These are phyloP conservation scores for Rauvolfia tetraphylla DNA, from an alignment of 257 asterid species.

Conservation along the genomic window DNA sequence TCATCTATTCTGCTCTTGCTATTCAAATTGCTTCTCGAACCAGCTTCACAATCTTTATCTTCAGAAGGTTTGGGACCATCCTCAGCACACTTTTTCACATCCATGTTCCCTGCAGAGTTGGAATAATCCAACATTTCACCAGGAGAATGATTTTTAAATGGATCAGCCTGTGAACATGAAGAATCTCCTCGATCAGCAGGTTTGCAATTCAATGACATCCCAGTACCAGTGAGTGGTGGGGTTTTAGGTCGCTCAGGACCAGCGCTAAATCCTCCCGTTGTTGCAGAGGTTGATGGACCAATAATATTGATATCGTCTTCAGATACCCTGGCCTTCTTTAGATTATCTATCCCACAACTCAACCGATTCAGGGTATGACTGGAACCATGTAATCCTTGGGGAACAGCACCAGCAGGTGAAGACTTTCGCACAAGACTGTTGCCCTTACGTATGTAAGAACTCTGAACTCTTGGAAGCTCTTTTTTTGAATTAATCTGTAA, in stretches of 20 bases:
- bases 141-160: constrained; percentile 27
- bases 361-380: constrained; percentile 35
- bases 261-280: constrained; percentile 29
- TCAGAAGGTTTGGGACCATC: constrained; percentile 32
- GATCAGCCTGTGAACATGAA: constrained; percentile 24
- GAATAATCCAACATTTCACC: constrained; percentile 26
- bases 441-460: constrained; percentile 73
- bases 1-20: constrained; percentile 39
- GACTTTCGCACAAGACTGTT: constrained; percentile 77
- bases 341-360: constrained; percentile 25
- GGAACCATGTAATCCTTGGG: constrained; percentile 40
- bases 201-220: constrained; percentile 29
- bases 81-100: constrained; percentile 17
- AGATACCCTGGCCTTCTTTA: constrained; percentile 35
- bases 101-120: constrained; percentile 18
- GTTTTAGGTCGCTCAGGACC: constrained; percentile 38
- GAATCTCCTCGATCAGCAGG: constrained; percentile 27
- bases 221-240: constrained; percentile 21
- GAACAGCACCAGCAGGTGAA: constrained; percentile 34
- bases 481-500: constrained; percentile 34
- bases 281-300: constrained; percentile 23
- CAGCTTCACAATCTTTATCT: constrained; percentile 36
- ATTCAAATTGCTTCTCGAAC: constrained; percentile 38
- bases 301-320: constrained; percentile 25
- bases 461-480: constrained; percentile 27